Evolutionary conservation across 139 green algal genomes (phyloP).

Genomic region (Chlamydomonas incerta): DNA sequence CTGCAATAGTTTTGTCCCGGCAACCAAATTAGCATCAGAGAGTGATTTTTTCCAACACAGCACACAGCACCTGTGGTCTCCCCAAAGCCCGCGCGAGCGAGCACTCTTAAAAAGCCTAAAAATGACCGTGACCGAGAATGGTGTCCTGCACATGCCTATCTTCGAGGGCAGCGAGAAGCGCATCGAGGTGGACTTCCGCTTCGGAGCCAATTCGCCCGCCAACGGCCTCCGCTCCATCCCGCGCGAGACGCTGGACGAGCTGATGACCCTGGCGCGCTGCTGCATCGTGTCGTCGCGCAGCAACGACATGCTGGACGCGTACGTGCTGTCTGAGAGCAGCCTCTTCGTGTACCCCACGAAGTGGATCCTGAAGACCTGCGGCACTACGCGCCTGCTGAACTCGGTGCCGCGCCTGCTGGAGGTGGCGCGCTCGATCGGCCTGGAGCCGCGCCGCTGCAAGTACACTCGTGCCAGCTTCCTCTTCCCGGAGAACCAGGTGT

Average conservation of each 20-base stretch:
- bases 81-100: conserved; percentile 8
- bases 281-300: conserved; percentile 89
- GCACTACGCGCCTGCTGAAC: conserved; percentile 93
- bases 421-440: conserved; percentile 68
- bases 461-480: conserved; percentile 95
- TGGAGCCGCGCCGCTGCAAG: conserved; percentile 77
- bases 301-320: conserved; percentile 92
- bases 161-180: conserved; percentile 98
- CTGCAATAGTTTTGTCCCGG: conserved; percentile 34
- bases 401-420: conserved; percentile 85
- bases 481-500: conserved; percentile 93
- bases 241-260: conserved; percentile 78
- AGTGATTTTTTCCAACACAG: conserved; percentile 32
- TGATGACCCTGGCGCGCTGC: conserved; percentile 88
- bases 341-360: conserved; percentile 96
- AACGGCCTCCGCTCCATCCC: conserved; percentile 79
- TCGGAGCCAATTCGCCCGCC: conserved; percentile 40
- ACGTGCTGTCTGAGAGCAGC: conserved; percentile 96
- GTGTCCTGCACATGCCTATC: conserved; percentile 29
- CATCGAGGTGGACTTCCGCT: conserved; percentile 88
- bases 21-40: conserved; percentile 38
- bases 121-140: not conserved
- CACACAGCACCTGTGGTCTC: conserved; percentile 29
- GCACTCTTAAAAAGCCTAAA: not conserved
- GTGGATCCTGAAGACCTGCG: conserved; percentile 98